Conservation (phyloP, 441 rosid genomes). For the Adansonia gregorii region DNA sequence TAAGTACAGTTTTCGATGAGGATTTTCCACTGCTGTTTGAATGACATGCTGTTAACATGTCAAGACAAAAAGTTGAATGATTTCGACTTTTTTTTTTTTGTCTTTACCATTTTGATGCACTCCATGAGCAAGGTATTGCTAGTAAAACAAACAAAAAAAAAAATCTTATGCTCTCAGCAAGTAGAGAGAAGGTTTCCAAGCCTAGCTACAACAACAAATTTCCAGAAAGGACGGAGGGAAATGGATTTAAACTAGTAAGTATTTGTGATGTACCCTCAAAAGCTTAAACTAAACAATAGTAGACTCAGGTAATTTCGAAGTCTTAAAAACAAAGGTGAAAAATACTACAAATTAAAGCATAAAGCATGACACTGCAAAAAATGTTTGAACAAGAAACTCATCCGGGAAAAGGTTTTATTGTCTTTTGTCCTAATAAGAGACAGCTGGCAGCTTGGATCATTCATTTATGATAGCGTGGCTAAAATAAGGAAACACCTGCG, state of each 20-base stretch:
- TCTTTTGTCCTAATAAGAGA: not conserved
- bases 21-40: not conserved
- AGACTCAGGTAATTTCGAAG: not conserved
- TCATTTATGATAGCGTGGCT: not conserved
- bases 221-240: not conserved
- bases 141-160: not conserved
- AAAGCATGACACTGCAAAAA: not conserved
- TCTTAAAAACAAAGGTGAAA: constrained; percentile 3
- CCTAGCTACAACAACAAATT: not conserved
- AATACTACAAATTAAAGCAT: not conserved
- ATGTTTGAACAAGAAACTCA: not conserved
- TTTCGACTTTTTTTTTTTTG: not conserved
- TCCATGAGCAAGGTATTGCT: not conserved
- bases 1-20: not conserved
- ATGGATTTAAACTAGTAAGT: not conserved
- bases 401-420: constrained; percentile 1
- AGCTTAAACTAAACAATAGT: constrained; percentile 1
- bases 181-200: not conserved
- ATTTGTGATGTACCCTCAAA: not conserved
- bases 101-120: not conserved
- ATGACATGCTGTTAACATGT: not conserved
- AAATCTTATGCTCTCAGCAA: not conserved
- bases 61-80: not conserved
- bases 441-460: not conserved
- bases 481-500: not conserved